Evolutionary conservation across 306 rosid species (phyloP).

Genomic region (Quercus mongolica): DNA sequence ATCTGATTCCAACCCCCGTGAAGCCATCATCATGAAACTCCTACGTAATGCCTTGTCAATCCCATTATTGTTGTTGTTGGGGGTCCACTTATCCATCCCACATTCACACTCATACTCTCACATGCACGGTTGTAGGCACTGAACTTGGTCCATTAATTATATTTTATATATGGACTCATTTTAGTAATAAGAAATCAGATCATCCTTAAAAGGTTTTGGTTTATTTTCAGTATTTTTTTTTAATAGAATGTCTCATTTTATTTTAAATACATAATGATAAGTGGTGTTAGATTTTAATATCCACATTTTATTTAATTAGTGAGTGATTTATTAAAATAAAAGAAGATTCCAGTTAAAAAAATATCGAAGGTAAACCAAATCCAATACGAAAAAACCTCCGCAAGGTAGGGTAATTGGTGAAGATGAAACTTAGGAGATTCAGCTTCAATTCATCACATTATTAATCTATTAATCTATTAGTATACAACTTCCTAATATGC

Average conservation of each 20-base stretch:
- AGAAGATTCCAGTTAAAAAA: rapidly evolving
- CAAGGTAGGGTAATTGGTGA: too few species aligned
- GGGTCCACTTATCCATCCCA: neutral
- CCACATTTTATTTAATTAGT: too few species aligned
- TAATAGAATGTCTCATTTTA: rapidly evolving
- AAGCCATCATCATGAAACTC: constrained; percentile 51
- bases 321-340: too few species aligned
- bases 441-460: too few species aligned
- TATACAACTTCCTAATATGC: too few species aligned
- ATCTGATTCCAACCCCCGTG: constrained; percentile 47
- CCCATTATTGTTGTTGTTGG: neutral
- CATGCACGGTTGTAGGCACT: neutral
- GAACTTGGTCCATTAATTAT: neutral
- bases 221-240: too few species aligned
- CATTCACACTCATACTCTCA: too few species aligned
- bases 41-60: constrained; percentile 35
- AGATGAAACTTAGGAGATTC: too few species aligned
- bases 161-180: too few species aligned
- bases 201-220: rapidly evolving
- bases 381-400: rapidly evolving
- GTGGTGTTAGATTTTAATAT: too few species aligned
- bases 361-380: rapidly evolving
- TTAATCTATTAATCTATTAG: too few species aligned
- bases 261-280: rapidly evolving
- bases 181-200: too few species aligned